A percentile compares a stretch with the other conserved stretches of the same genome.
Evolutionary conservation across 2,329 filamentous ascomycete genomes (phyloP).

Genomic region (Tolypocladium ovalisporum): DNA sequence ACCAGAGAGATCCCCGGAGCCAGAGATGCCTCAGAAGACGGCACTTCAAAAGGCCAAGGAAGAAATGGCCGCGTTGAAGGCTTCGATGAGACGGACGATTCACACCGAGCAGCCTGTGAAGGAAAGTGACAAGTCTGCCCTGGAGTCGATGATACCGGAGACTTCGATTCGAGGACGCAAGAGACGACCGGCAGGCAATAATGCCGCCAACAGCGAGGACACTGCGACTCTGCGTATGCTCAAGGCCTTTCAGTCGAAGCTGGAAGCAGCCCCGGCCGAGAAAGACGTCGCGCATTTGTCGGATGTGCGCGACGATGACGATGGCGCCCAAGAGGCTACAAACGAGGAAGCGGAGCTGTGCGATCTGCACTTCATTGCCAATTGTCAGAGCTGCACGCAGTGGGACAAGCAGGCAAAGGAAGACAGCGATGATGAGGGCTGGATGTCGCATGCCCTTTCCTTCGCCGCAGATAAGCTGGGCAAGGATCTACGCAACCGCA

Average conservation of each 20-base stretch:
- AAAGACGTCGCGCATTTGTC: conserved; percentile 25
- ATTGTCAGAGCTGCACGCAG: conserved; percentile 81
- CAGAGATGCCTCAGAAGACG: conserved; percentile 29
- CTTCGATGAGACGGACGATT: conserved; percentile 63
- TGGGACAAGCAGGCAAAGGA: conserved; percentile 61
- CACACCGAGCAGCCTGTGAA: conserved; percentile 33
- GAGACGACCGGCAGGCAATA: conserved; percentile 47
- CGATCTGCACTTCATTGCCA: conserved; percentile 90
- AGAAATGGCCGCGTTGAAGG: conserved; percentile 70
- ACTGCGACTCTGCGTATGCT: conserved; percentile 58
- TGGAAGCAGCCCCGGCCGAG: conserved; percentile 45
- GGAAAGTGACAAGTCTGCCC: conserved; percentile 52
- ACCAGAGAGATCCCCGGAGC: conserved; percentile 12
- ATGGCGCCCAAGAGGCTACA: conserved; percentile 9
- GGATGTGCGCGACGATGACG: conserved; percentile 22
- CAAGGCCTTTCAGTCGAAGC: conserved; percentile 66
- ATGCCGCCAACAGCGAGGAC: conserved; percentile 43
- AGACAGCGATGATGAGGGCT: conserved; percentile 55
- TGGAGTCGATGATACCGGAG: conserved; percentile 65
- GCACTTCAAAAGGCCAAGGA: conserved; percentile 63
- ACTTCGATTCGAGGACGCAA: conserved; percentile 63
- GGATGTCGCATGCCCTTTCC: conserved; percentile 77
- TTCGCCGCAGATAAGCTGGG: conserved; percentile 86
- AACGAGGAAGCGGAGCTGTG: conserved; percentile 69
- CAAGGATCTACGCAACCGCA: conserved; percentile 84